Conservation (phyloP, 371 early-diverging fungal species). For the Mucor ambiguus region DNA sequence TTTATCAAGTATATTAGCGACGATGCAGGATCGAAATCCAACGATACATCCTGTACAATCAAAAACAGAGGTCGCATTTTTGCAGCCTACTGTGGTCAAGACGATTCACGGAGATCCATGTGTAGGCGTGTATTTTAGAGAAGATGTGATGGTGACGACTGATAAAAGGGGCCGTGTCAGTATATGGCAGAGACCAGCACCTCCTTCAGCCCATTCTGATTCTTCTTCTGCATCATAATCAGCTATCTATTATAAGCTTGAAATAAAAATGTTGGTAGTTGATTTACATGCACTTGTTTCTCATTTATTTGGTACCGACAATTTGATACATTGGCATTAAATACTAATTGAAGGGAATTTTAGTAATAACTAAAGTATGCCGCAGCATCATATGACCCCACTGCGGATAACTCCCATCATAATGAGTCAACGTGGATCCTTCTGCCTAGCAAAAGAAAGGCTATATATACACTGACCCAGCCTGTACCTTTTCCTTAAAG, state of each 20-base stretch:
- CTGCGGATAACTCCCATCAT: not conserved
- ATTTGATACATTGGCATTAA: not conserved
- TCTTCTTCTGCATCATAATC: not conserved
- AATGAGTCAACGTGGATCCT: not conserved
- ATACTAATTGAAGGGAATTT: not conserved
- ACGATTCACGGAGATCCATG: constrained; percentile 77
- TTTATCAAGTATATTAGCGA: constrained; percentile 26
- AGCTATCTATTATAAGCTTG: not conserved
- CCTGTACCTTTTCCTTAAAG: not conserved
- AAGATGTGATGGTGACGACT: constrained; percentile 82
- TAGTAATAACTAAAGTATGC: not conserved
- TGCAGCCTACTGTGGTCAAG: constrained; percentile 81
- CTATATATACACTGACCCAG: not conserved
- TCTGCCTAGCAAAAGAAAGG: not conserved
- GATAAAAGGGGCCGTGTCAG: constrained; percentile 81
- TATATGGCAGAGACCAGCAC: constrained; percentile 81
- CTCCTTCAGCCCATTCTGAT: constrained; percentile 5
- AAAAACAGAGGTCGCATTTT: constrained; percentile 71
- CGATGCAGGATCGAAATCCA: constrained; percentile 25
- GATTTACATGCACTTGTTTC: no score
- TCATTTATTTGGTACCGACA: not conserved
- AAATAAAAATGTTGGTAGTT: not conserved
- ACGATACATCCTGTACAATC: constrained; percentile 66
- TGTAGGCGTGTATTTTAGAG: constrained; percentile 76
- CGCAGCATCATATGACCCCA: not conserved